Evolutionary conservation across 2,329 filamentous ascomycete species (phyloP).

Genomic region (Botryotinia narcissicola): DNA sequence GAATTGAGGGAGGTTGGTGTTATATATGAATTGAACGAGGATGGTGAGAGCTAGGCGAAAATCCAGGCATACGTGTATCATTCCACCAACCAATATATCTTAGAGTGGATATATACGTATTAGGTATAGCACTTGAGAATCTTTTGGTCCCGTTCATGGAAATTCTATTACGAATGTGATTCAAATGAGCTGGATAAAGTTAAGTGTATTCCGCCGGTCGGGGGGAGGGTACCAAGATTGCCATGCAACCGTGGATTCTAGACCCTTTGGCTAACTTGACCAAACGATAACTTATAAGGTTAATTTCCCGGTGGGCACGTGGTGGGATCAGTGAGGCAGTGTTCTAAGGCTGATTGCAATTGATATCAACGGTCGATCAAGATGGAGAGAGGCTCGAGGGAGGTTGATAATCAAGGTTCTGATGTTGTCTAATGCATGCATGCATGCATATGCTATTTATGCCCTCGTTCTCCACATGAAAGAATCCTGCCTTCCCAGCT

Average conservation of each 20-base stretch:
- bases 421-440: neutral
- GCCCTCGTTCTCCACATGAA: neutral
- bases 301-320: neutral
- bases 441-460: neutral
- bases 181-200: neutral
- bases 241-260: neutral
- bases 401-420: neutral
- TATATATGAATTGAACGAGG: neutral
- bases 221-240: neutral
- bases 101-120: neutral
- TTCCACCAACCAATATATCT: neutral
- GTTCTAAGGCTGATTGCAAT: conserved; percentile 2
- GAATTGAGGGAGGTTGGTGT: neutral
- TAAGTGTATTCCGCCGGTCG: neutral
- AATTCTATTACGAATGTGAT: conserved; percentile 8
- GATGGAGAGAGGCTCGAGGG: neutral
- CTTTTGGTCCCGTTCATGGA: neutral
- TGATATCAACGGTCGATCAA: neutral
- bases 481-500: neutral
- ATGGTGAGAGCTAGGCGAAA: neutral
- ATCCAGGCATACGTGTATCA: neutral
- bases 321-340: neutral
- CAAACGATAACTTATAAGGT: neutral
- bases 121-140: neutral
- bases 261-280: neutral